Evolutionary conservation across 192 early-diverging fungal genomes (phyloP).

Genomic region (Backusella parvicylindrica): DNA sequence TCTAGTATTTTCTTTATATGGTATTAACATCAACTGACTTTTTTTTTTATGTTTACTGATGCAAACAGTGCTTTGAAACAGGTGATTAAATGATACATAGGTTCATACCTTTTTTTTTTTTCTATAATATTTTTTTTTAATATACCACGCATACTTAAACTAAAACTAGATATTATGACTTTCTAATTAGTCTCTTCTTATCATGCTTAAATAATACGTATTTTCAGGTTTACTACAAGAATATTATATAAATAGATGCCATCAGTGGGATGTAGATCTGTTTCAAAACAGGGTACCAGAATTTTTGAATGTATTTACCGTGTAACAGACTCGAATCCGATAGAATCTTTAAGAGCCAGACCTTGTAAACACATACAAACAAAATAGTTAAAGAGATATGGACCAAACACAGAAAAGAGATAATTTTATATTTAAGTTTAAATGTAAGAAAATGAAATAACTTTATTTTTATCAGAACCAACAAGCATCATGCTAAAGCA

Average conservation of each 20-base stretch:
- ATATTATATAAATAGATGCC: not conserved
- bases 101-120: not conserved
- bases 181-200: not conserved
- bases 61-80: not conserved
- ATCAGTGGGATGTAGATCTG: not conserved
- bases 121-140: not conserved
- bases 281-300: not conserved
- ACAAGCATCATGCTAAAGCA: not conserved
- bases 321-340: not conserved
- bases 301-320: not conserved
- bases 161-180: not conserved
- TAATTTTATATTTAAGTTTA: not conserved
- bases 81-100: not conserved
- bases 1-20: not conserved
- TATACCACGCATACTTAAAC: not conserved
- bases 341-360: not conserved
- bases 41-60: not conserved
- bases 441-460: not conserved
- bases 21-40: not conserved
- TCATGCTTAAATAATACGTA: not conserved
- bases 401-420: not conserved
- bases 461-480: not conserved
- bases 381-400: not conserved
- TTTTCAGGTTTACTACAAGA: not conserved
- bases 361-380: not conserved